Evolutionary conservation across 352 stramenopile species (phyloP).

Genomic region (Phytophthora ohioensis): DNA sequence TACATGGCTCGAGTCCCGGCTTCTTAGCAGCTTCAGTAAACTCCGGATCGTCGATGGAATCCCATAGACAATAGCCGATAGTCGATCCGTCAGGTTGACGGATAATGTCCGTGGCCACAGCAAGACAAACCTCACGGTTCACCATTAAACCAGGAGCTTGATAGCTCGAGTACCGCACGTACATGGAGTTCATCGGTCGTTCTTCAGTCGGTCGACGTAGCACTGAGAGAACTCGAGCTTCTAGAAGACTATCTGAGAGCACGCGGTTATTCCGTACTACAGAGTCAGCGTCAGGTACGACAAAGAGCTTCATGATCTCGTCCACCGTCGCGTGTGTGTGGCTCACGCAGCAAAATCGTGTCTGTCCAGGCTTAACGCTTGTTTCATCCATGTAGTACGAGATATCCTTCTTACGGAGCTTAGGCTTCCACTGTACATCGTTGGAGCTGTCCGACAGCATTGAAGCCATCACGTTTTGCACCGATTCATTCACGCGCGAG

Average conservation of each 20-base stretch:
- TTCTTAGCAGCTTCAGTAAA: conserved; percentile 32
- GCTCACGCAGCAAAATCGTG: conserved; percentile 65
- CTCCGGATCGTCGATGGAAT: conserved; percentile 55
- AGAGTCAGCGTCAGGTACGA: conserved; percentile 46
- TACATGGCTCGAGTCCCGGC: conserved; percentile 28
- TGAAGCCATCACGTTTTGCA: conserved; percentile 55
- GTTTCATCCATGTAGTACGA: conserved; percentile 62
- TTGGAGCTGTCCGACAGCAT: conserved; percentile 49
- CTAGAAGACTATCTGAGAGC: conserved; percentile 57
- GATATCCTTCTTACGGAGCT: conserved; percentile 53
- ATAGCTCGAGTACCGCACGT: conserved; percentile 47
- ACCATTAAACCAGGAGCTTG: conserved; percentile 45
- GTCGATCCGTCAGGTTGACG: conserved; percentile 49
- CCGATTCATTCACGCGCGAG: conserved; percentile 33
- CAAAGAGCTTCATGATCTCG: conserved; percentile 64
- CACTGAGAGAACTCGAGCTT: conserved; percentile 51
- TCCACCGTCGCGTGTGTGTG: conserved; percentile 45
- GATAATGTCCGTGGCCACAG: conserved; percentile 48
- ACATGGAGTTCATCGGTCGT: conserved; percentile 47
- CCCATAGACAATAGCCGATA: conserved; percentile 71
- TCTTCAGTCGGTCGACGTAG: conserved; percentile 45
- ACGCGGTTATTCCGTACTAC: conserved; percentile 56
- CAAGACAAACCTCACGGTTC: conserved; percentile 49
- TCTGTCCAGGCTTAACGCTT: conserved; percentile 48
- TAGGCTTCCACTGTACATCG: conserved; percentile 54